phyloP scores from a whole-genome alignment of 2,329 filamentous ascomycete genomes.

The Tolypocladium ovalisporum region DNA sequence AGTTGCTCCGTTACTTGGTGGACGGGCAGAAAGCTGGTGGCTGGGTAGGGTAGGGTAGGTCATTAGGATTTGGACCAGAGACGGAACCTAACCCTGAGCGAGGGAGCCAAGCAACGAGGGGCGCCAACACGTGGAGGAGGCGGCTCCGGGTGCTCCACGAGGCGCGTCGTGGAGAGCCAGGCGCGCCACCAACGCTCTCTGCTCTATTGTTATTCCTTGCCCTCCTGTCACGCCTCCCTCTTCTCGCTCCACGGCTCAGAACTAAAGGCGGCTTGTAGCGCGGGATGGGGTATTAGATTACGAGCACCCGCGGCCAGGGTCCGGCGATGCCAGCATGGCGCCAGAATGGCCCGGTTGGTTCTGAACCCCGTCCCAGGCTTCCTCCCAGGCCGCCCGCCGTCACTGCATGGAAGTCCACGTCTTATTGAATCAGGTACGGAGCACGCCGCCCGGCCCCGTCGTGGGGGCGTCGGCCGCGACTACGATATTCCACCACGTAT shows the following conservation, averaged over 20 bases:
- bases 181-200: not conserved
- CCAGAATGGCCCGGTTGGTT: not conserved
- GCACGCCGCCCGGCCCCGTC: no score
- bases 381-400: no score
- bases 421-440: no score
- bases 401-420: no score
- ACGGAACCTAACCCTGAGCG: not conserved
- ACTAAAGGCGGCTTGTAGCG: not conserved
- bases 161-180: not conserved
- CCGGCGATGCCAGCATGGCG: not conserved
- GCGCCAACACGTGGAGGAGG: not conserved
- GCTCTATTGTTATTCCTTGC: not conserved
- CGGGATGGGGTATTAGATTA: not conserved
- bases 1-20: no score
- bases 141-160: not conserved
- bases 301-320: not conserved
- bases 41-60: not conserved
- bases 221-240: no score
- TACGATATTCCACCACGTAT: no score
- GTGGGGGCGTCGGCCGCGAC: no score
- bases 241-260: not conserved
- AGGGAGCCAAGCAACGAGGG: not conserved
- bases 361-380: not conserved
- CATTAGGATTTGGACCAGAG: no score
- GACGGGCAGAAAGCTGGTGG: constrained; percentile 1